Evolutionary conservation across 2,329 filamentous ascomycete species (phyloP), one percentile per base, ranked within the genome.

Genomic region (Microsporum canis): DNA sequence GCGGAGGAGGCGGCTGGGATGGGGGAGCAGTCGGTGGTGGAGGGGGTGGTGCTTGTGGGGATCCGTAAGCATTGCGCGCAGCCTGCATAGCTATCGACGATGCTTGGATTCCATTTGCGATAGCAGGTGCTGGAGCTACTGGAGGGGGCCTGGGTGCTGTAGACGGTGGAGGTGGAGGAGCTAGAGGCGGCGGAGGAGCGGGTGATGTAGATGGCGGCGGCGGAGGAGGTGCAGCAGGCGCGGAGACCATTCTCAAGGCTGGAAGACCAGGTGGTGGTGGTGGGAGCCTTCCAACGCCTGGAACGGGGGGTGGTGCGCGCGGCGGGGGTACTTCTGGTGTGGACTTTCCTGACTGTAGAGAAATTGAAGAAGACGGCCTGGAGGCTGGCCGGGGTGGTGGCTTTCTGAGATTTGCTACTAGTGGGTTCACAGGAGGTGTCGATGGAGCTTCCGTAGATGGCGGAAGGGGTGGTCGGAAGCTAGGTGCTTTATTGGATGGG

Each of bases 301-400:
- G 75, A 61, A 71, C 87, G 10, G 88, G 88, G 34, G 90, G 90
- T 39, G 89, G 89, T 60, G 86, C 86, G 66, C 82, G 81, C 39
- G 75, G 72, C 33, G 74, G 69, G 39, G 74, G 72, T n/a, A 75
- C 68, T 45, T 80, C 77, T 38, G 74, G 69, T 2, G 70, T 68
- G 27, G 70, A 66, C 68, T 83, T 84, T 60, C 77, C 75, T 3
- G 83, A 83, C 63, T 80, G 77, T 66, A 80, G 77, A 39, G 84
- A 85, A 29, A 79, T 76, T 23, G 84, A 80, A 14, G 86, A 87
- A 5, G 79, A 73, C 1, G 88, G 84, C 64, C 88, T 78, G 47
- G 77, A 77, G 0, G 69, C 70, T 59, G 78, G 78, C 65, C 74
- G 77, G 57, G 75, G 75, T 51, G 78, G 78, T 47, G 77, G 77